Conservation (phyloP, 495 filamentous ascomycete genomes). For the Penicillium roqueforti region DNA sequence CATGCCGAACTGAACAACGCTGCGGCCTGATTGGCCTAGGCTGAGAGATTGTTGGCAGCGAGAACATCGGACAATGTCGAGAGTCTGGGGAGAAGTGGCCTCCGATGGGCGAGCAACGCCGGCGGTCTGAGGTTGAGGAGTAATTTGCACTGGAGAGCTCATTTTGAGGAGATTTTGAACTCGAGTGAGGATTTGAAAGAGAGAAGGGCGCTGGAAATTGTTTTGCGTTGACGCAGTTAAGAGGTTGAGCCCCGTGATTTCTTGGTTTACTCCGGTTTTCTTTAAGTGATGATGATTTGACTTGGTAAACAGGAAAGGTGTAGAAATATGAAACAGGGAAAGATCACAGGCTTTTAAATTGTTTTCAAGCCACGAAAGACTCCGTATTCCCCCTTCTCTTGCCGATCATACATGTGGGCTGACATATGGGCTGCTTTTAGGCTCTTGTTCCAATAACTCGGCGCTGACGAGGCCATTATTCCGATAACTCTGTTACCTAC, state of each 20-base stretch:
- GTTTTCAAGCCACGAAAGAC: neutral
- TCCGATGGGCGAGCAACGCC: conserved; percentile 6
- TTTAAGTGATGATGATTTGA: neutral
- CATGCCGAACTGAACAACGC: conserved; percentile 66
- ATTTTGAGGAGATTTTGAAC: conserved; percentile 22
- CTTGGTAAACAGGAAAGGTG: neutral
- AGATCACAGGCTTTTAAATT: neutral
- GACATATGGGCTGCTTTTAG: neutral
- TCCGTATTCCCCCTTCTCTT: neutral
- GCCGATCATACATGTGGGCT: neutral
- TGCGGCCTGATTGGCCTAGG: conserved; percentile 37
- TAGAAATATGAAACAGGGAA: neutral
- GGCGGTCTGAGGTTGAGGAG: conserved; percentile 6
- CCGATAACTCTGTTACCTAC: neutral
- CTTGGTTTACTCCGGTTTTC: neutral
- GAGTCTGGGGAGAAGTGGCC: conserved; percentile 18
- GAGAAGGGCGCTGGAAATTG: neutral
- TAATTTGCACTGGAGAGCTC: conserved; percentile 41
- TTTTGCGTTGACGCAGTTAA: neutral
- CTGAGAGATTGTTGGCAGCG: conserved; percentile 49
- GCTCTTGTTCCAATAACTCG: neutral
- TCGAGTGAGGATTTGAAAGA: neutral
- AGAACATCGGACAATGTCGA: conserved; percentile 48
- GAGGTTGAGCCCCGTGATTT: neutral
- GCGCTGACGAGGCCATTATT: neutral